A percentile compares a stretch with the other conserved stretches of the same genome.
Evolutionary conservation across 2,329 filamentous ascomycete genomes (phyloP).

Genomic region (Arthrobotrys pseudoclavata): DNA sequence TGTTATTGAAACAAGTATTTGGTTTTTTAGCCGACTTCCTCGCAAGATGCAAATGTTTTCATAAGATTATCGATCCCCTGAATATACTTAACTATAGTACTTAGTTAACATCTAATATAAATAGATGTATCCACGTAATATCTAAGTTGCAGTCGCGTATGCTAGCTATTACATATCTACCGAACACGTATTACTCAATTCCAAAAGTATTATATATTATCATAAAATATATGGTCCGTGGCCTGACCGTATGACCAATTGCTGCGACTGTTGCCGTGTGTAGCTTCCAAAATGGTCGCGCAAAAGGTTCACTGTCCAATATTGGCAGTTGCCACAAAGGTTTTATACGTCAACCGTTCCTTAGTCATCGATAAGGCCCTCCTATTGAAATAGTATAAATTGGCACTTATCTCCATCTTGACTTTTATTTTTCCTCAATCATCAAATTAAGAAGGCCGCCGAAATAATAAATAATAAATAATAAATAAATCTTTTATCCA

Average conservation of each 20-base stretch:
- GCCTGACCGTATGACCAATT: not conserved
- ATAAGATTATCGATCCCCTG: too few relatives aligned
- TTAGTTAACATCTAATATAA: too few relatives aligned
- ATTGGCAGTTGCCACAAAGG: constrained; percentile 9
- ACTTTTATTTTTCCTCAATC: not conserved
- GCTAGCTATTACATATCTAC: too few relatives aligned
- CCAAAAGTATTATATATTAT: too few relatives aligned
- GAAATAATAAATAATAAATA: not conserved
- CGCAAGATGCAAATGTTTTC: too few relatives aligned
- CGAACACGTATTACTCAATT: too few relatives aligned
- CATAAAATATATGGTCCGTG: too few relatives aligned
- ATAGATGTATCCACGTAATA: too few relatives aligned
- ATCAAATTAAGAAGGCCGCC: constrained; percentile 1
- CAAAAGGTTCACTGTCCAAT: constrained; percentile 32
- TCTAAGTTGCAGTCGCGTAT: too few relatives aligned
- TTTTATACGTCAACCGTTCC: constrained; percentile 24
- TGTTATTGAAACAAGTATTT: too few relatives aligned
- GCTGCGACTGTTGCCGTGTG: not conserved
- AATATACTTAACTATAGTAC: too few relatives aligned
- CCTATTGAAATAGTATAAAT: not conserved
- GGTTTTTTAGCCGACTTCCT: too few relatives aligned
- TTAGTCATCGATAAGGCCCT: constrained; percentile 7
- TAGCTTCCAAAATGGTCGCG: constrained; percentile 27
- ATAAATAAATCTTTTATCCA: not conserved
- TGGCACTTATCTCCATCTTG: not conserved